These are phyloP conservation scores for Inga oerstediana DNA, from an alignment of 306 rosid genomes.

Conservation along the genomic window DNA sequence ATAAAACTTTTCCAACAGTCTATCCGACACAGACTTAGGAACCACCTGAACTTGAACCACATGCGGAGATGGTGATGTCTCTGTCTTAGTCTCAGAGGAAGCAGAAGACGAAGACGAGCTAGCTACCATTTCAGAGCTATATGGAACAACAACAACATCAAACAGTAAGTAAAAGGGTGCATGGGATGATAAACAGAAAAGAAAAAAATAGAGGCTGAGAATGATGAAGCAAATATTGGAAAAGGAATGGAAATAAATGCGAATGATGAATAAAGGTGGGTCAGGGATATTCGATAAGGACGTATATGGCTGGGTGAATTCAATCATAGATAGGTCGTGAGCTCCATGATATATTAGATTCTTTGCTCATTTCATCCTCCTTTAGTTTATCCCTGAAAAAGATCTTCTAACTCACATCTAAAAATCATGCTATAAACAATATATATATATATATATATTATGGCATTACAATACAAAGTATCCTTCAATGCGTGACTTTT, in stretches of 20 bases:
- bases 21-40: conserved; percentile 59
- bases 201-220: conserved; percentile 21
- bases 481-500: not conserved
- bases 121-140: not conserved
- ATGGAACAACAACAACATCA: not conserved
- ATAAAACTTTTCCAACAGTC: conserved; percentile 63
- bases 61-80: conserved; percentile 9
- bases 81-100: conserved; percentile 1
- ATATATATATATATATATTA: not conserved
- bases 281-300: conserved; percentile 48
- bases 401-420: not conserved
- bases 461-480: not conserved
- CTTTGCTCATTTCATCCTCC: not conserved
- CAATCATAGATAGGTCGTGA: conserved; percentile 64
- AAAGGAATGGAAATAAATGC: conserved; percentile 40
- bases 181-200: conserved; percentile 33
- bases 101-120: not conserved
- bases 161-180: conserved; percentile 4
- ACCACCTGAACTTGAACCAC: conserved; percentile 63
- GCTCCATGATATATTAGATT: conserved; percentile 35
- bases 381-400: not conserved
- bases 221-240: conserved; percentile 30
- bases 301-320: conserved; percentile 61
- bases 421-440: not conserved
- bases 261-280: conserved; percentile 39